Conservation (phyloP, 495 filamentous ascomycete species). For the Glonium stellatum region DNA sequence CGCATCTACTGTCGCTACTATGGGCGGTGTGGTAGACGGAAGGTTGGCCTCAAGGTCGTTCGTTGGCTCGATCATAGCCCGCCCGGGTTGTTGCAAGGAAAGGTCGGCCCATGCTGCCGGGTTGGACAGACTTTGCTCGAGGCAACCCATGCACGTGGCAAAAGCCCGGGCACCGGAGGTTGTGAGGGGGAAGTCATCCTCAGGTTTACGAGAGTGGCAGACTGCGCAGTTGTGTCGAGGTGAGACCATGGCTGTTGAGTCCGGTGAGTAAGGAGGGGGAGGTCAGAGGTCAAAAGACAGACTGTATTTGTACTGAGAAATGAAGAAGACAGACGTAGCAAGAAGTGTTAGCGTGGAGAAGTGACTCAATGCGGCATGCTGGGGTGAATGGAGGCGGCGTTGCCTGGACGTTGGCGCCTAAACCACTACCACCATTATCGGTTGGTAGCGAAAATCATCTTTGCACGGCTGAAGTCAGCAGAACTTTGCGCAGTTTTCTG, state of each 20-base stretch:
- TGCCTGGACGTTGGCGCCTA: slow-evolving; percentile 1
- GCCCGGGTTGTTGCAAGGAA: not conserved
- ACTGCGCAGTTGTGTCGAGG: not conserved
- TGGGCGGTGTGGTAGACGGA: not conserved
- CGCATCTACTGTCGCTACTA: not conserved
- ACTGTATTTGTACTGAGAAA: not conserved
- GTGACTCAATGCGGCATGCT: not conserved
- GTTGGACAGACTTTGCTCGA: not conserved
- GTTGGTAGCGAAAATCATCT: not conserved
- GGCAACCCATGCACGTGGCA: not conserved
- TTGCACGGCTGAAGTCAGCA: too few relatives aligned
- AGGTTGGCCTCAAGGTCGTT: not conserved
- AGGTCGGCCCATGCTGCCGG: not conserved
- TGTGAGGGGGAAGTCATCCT: not conserved
- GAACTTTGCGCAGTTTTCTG: too few relatives aligned
- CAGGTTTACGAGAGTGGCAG: not conserved
- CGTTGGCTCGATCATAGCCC: not conserved
- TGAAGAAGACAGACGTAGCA: not conserved
- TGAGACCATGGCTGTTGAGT: not conserved
- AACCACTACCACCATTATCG: not conserved
- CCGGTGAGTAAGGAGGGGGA: not conserved
- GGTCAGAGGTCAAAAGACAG: not conserved
- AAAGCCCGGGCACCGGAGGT: not conserved
- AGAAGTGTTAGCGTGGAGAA: not conserved
- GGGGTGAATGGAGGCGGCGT: slow-evolving; percentile 1